Percentiles rank a stretch among this genome's conserved stretches.
Conservation (phyloP, 2,329 filamentous ascomycete species). For the Nannizziopsis arthrosporioides region DNA sequence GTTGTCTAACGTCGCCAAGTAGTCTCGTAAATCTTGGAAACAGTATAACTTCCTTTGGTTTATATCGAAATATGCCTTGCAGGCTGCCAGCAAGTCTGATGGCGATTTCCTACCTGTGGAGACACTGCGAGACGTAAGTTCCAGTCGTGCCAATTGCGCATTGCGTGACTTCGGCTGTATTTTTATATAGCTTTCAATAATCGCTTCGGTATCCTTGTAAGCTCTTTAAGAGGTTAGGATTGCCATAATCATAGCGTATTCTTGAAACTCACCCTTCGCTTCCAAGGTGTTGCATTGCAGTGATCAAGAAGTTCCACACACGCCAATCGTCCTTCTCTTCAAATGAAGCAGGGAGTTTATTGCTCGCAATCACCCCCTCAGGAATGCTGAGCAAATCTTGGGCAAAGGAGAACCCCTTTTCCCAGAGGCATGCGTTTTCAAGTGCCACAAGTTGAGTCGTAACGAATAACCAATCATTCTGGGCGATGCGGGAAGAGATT, state of each 20-base stretch:
- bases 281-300: slow-evolving; percentile 24
- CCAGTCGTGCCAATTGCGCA: slow-evolving; percentile 29
- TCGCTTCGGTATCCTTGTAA: slow-evolving; percentile 22
- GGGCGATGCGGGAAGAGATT: slow-evolving; percentile 31
- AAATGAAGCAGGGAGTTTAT: slow-evolving; percentile 17
- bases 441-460: slow-evolving; percentile 29
- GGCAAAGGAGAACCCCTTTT: slow-evolving; percentile 28
- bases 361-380: slow-evolving; percentile 20
- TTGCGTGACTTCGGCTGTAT: slow-evolving; percentile 33
- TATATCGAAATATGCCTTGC: slow-evolving; percentile 31
- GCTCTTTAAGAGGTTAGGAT: slow-evolving; percentile 21
- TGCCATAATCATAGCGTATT: slow-evolving; percentile 6
- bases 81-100: slow-evolving; percentile 28
- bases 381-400: slow-evolving; percentile 28
- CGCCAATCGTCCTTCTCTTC: slow-evolving; percentile 36
- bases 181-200: slow-evolving; percentile 27
- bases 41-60: slow-evolving; percentile 36
- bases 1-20: slow-evolving; percentile 24
- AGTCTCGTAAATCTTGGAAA: slow-evolving; percentile 34
- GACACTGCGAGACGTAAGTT: slow-evolving; percentile 21
- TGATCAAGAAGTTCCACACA: slow-evolving; percentile 35
- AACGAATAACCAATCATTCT: slow-evolving; percentile 35
- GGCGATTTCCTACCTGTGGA: slow-evolving; percentile 18
- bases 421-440: slow-evolving; percentile 30
- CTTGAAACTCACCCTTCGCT: slow-evolving; percentile 25